A percentile compares a stretch with the other conserved stretches of the same genome.
Evolutionary conservation across 352 stramenopile species (phyloP).

Genomic region (Globisporangium acanthophoron): DNA sequence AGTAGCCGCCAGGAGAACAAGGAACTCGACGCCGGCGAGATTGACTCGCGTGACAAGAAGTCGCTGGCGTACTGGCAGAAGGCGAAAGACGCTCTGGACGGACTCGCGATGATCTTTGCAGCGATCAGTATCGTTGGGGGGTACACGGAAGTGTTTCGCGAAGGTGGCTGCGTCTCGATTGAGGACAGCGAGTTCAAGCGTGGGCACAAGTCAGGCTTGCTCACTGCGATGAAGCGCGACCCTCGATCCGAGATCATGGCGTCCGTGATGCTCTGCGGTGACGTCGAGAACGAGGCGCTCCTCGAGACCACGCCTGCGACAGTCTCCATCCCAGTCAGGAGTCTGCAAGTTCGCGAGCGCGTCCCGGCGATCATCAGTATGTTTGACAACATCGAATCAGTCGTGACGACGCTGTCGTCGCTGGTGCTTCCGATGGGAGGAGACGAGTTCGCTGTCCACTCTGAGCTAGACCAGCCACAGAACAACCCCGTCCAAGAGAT

Average conservation of each 20-base stretch:
- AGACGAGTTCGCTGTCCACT: constrained; percentile 26
- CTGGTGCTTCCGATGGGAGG: constrained; percentile 36
- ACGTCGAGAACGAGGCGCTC: neutral
- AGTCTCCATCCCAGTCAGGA: constrained; percentile 37
- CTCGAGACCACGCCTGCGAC: constrained; percentile 5
- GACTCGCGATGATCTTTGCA: constrained; percentile 47
- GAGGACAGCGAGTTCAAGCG: constrained; percentile 35
- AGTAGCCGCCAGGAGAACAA: constrained; percentile 1
- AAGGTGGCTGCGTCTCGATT: constrained; percentile 54
- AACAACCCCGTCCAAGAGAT: constrained; percentile 62
- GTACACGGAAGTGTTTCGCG: constrained; percentile 60
- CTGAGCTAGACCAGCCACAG: constrained; percentile 52
- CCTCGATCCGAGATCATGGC: constrained; percentile 34
- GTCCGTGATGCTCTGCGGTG: constrained; percentile 9
- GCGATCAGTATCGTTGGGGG: constrained; percentile 70
- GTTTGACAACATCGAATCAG: constrained; percentile 62
- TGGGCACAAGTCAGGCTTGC: constrained; percentile 17
- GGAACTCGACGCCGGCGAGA: constrained; percentile 9
- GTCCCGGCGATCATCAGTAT: constrained; percentile 74
- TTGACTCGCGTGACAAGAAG: constrained; percentile 54
- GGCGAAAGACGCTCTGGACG: constrained; percentile 65
- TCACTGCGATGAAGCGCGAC: constrained; percentile 37
- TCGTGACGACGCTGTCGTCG: constrained; percentile 46
- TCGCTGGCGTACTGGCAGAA: constrained; percentile 67
- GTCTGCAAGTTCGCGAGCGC: constrained; percentile 55